phyloP scores from a whole-genome alignment of 225 moss, liverwort and hornwort genomes.

The Physcomitrium patens region DNA sequence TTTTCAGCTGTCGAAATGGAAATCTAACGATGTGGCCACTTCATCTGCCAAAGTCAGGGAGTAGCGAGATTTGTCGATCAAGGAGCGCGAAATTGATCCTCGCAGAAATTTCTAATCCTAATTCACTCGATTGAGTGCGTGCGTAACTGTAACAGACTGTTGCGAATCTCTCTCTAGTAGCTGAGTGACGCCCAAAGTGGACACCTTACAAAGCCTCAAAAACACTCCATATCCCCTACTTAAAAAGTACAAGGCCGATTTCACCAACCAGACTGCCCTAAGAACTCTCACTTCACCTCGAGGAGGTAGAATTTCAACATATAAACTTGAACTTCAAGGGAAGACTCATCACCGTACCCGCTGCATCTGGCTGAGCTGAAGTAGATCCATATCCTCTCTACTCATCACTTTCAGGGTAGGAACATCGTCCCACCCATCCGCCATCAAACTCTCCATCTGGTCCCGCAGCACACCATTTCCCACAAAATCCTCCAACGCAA shows the following conservation, averaged over 20 bases:
- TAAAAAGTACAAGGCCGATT: neutral
- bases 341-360: constrained; percentile 48
- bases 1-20: no score
- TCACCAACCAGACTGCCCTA: neutral
- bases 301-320: neutral
- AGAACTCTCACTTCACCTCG: neutral
- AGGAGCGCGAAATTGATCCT: no score
- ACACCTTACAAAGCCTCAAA: neutral
- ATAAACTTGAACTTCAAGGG: neutral
- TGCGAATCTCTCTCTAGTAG: no score
- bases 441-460: constrained; percentile 20
- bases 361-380: constrained; percentile 32
- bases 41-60: no score
- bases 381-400: constrained; percentile 56
- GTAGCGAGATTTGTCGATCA: no score
- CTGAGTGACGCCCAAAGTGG: neutral
- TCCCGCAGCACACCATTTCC: no score
- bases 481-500: no score
- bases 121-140: no score
- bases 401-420: constrained; percentile 71
- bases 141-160: no score
- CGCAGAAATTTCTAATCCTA: no score
- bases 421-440: constrained; percentile 74
- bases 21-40: no score
- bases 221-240: neutral